Evolutionary conservation across 768 basidiomycete species (phyloP).

Genomic region (Neoboletus magnificus): DNA sequence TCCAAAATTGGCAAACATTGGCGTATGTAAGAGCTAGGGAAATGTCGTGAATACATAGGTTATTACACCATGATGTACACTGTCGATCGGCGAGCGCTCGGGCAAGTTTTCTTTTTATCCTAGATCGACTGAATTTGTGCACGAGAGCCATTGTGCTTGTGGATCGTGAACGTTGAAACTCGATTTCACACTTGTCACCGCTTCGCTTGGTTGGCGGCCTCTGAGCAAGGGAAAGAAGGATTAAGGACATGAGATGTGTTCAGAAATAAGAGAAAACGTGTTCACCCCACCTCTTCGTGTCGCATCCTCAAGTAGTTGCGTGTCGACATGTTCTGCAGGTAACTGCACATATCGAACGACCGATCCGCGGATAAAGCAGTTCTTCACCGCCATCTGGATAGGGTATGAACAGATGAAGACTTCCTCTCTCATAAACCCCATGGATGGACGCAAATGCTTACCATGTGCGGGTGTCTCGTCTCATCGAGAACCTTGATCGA

Average conservation of each 20-base stretch:
- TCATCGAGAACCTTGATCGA: conserved; percentile 91
- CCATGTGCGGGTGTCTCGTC: conserved; percentile 96
- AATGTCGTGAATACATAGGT: conserved; percentile 18
- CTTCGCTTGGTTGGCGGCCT: conserved; percentile 41
- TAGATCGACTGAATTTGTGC: background rate
- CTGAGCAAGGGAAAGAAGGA: conserved; percentile 20
- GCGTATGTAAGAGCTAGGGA: conserved; percentile 46
- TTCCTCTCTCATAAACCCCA: background rate
- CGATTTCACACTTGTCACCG: conserved; percentile 23
- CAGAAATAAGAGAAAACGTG: background rate
- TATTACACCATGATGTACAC: background rate
- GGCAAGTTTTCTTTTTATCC: background rate
- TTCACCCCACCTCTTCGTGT: conserved; percentile 77
- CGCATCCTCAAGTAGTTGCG: conserved; percentile 92
- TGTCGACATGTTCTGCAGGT: conserved; percentile 90
- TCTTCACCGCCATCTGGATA: conserved; percentile 93
- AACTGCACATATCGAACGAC: conserved; percentile 98
- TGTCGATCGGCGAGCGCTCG: background rate
- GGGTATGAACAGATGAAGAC: background rate
- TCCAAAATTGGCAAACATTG: conserved; percentile 55
- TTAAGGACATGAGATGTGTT: conserved; percentile 1
- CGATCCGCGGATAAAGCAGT: conserved; percentile 97
- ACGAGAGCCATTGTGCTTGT: background rate
- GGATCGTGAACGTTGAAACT: background rate
- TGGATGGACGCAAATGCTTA: conserved; percentile 33